These are phyloP conservation scores for Verticillium klebahnii DNA, from an alignment of 2,329 filamentous ascomycete species.

Conservation along the genomic window DNA sequence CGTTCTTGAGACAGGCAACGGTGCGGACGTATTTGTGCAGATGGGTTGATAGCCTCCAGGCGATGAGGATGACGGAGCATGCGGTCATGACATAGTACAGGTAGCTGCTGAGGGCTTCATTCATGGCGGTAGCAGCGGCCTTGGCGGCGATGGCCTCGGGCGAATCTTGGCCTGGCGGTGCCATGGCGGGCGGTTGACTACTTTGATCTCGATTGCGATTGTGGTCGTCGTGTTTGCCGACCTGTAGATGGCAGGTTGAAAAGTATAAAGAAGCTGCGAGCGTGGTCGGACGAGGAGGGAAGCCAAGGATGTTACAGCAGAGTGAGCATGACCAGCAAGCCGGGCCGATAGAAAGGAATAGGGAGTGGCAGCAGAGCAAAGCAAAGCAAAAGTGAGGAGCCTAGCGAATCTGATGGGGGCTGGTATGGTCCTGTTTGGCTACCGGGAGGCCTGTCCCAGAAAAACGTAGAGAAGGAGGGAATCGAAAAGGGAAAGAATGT, in stretches of 20 bases:
- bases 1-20: conserved; percentile 71
- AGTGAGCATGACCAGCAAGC: conserved; percentile 2
- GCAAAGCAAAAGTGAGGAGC: background rate
- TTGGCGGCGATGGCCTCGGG: background rate
- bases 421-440: background rate
- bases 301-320: background rate
- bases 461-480: background rate
- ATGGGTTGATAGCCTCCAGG: conserved; percentile 61
- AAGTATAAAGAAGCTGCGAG: background rate
- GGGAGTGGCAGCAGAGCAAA: background rate
- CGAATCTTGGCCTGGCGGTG: background rate
- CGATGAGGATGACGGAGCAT: conserved; percentile 56
- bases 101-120: conserved; percentile 55
- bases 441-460: background rate
- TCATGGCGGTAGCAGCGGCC: conserved; percentile 28
- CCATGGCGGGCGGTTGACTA: background rate
- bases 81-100: conserved; percentile 60
- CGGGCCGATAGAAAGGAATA: background rate
- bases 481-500: background rate
- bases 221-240: background rate
- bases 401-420: background rate
- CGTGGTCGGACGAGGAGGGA: background rate
- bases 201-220: background rate
- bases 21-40: conserved; percentile 66
- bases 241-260: background rate